Evolutionary conservation across 73 alveolate genomes (phyloP).

Genomic region (Paramecium pentaurelia): DNA sequence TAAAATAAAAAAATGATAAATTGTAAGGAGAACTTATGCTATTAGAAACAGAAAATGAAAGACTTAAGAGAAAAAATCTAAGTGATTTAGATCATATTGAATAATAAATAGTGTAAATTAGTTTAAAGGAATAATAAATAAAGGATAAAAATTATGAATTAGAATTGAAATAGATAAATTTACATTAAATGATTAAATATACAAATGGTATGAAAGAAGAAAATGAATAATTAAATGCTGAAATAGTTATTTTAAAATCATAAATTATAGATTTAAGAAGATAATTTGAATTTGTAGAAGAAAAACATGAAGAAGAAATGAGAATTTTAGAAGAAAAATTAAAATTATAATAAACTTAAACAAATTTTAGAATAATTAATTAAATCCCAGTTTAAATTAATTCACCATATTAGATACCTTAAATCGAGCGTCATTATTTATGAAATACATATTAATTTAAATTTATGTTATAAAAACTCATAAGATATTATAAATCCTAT

Average conservation of each 20-base stretch:
- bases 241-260: neutral
- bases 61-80: neutral
- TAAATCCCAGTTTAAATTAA: neutral
- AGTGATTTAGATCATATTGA: neutral
- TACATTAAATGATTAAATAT: conserved; percentile 23
- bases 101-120: neutral
- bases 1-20: neutral
- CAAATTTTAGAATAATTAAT: conserved; percentile 2
- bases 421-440: conserved; percentile 16
- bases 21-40: neutral
- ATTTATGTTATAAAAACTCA: neutral
- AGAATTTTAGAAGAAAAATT: conserved; percentile 15
- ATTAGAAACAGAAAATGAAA: conserved; percentile 33
- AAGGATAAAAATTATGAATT: conserved; percentile 14
- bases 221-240: neutral
- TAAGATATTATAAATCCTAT: neutral
- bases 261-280: neutral
- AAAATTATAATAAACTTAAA: neutral
- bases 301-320: conserved; percentile 9
- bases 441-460: neutral
- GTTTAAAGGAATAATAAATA: conserved; percentile 2
- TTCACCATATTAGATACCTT: neutral
- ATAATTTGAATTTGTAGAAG: neutral
- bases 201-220: conserved; percentile 23
- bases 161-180: neutral